phyloP scores from a whole-genome alignment of 2,329 filamentous ascomycete species.

The Reticulascus tulasneorum region DNA sequence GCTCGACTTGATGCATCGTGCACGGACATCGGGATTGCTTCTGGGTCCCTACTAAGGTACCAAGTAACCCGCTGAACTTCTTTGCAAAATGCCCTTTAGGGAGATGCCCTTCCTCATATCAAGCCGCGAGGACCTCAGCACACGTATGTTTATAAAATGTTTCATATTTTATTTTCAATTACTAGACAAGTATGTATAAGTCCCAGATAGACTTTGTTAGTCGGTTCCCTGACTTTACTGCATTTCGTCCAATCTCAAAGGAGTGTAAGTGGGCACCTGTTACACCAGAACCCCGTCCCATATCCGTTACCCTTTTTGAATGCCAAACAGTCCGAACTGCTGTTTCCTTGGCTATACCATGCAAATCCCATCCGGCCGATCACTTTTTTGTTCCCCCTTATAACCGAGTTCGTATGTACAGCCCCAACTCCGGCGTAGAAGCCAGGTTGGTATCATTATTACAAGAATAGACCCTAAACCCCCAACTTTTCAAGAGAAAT shows the following conservation, averaged over 20 bases:
- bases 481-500: not conserved
- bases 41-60: no score
- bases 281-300: not conserved
- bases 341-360: not conserved
- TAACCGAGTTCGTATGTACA: not conserved
- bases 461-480: not conserved
- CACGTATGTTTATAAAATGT: no score
- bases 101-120: not conserved
- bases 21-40: slow-evolving; percentile 6
- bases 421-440: not conserved
- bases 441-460: no score
- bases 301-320: not conserved
- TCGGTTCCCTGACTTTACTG: no score
- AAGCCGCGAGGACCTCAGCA: no score
- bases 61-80: no score
- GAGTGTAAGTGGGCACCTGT: not conserved
- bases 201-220: not conserved
- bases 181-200: not conserved
- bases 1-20: slow-evolving; percentile 4
- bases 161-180: not conserved
- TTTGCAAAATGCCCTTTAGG: not conserved
- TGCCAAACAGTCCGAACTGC: not conserved
- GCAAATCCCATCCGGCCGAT: no score
- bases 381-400: not conserved
- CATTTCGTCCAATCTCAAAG: no score